phyloP scores from a whole-genome alignment of 2,329 filamentous ascomycete species.

The Fusarium pseudocircinatum region DNA sequence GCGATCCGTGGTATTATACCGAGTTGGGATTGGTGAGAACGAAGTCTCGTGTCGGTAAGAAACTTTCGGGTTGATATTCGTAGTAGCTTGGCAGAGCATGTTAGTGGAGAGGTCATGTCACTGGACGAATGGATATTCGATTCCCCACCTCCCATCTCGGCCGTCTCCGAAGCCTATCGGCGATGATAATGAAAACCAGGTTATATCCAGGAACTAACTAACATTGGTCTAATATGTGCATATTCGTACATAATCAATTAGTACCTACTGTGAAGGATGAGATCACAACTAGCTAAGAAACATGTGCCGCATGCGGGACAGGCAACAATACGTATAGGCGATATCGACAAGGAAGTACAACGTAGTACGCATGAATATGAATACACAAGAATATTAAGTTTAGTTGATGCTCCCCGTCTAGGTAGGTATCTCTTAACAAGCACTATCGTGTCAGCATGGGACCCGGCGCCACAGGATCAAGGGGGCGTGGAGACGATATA shows the following conservation, averaged over 20 bases:
- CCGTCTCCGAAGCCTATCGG: conserved; percentile 22
- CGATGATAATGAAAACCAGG: not conserved
- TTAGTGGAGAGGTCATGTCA: conserved; percentile 6
- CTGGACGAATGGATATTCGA: conserved; percentile 4
- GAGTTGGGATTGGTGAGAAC: conserved; percentile 15
- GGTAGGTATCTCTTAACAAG: conserved; percentile 2
- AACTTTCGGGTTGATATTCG: conserved; percentile 13
- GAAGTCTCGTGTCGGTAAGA: conserved; percentile 13
- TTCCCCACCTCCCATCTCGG: conserved; percentile 12
- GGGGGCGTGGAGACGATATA: conserved; percentile 20
- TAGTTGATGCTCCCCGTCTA: not conserved
- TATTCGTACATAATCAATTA: not conserved
- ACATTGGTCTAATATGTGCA: not conserved
- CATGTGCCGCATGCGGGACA: conserved; percentile 18
- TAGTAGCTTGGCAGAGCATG: conserved; percentile 22
- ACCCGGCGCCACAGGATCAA: conserved; percentile 14
- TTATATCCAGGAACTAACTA: conserved; percentile 6
- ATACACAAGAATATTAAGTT: conserved; percentile 7
- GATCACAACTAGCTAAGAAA: not conserved
- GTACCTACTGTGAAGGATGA: not conserved
- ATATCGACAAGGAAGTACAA: conserved; percentile 17
- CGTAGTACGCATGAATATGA: conserved; percentile 18
- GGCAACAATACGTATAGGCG: conserved; percentile 6
- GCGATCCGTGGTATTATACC: not conserved
- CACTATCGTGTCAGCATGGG: conserved; percentile 30